Evolutionary conservation across 202 grass and related monocot genomes (phyloP), one percentile per base, ranked within the genome.

Genomic region (Panicum hallii): DNA sequence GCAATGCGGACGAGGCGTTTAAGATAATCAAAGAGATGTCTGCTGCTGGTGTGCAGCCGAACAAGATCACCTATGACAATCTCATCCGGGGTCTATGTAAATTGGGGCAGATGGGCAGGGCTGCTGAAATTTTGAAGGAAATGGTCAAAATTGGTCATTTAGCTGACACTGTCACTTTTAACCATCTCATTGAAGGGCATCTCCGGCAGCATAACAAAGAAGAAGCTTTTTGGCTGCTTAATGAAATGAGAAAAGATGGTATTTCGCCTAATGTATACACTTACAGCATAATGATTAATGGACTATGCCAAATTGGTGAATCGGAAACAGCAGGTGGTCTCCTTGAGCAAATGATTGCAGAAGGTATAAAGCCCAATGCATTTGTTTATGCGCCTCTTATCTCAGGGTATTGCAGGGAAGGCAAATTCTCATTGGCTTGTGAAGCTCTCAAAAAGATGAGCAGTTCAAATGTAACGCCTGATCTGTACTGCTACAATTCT

Each of bases 351-450:
- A 97, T 97, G 91, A n/a, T 79, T 81, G 60, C 76, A 57, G 77
- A 79, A 60, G 91, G 91, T 73, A 75, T 91, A 52, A 73, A 83
- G 77, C 78, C 91, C 72, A 88, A 91, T 84, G 78, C 58, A 40
- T 86, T 89, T 83, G 81, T 93, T 81, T 93, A 90, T 97, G 85
- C 87, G n/a, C 67, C 81, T 88, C 74, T 97, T 82, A 93, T 97
- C 50, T 53, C 79, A 58, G 89, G 94, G 63, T 84, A 93, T 67
- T 89, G 82, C 65, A 93, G 79, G 73, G 94, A 97, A 89, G 70
- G 67, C 36, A 89, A 68, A 65, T 84, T 80, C 55, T 83, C 63
- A 69, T 85, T 91, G 89, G 91, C 91, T 76, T 74, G 85, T 72
- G 87, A 90, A 62, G 32, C 78, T 85, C 41, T 97, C 68, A 70